Evolutionary conservation across 2,329 filamentous ascomycete species (phyloP).

Genomic region (Penicillium sp.): DNA sequence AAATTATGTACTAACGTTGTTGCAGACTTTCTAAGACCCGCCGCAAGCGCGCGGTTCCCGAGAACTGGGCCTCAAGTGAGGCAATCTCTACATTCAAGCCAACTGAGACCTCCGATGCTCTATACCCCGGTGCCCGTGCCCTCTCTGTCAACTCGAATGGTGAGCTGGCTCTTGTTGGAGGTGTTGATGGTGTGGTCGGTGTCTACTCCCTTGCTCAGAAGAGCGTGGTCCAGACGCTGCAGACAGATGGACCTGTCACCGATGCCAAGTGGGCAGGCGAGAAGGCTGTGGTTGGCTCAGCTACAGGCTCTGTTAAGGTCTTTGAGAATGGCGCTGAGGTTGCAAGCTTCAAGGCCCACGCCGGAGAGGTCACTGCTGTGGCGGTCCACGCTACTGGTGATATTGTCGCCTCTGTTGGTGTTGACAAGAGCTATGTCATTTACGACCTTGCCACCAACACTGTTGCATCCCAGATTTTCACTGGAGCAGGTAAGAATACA

Average conservation of each 20-base stretch:
- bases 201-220: constrained; percentile 78
- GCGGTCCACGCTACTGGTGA: constrained; percentile 80
- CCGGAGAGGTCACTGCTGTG: constrained; percentile 75
- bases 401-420: constrained; percentile 81
- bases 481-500: constrained; percentile 67
- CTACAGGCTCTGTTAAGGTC: constrained; percentile 76
- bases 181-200: constrained; percentile 71
- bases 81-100: constrained; percentile 64
- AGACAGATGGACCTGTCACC: constrained; percentile 67
- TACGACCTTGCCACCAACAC: constrained; percentile 74
- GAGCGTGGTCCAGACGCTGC: constrained; percentile 69
- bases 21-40: constrained; percentile 79
- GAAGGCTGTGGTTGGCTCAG: constrained; percentile 71
- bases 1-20: constrained; percentile 21
- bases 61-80: constrained; percentile 79
- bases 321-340: constrained; percentile 71
- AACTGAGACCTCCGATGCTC: constrained; percentile 54
- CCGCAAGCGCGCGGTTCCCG: constrained; percentile 83
- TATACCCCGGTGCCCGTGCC: constrained; percentile 60
- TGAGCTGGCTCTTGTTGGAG: constrained; percentile 71
- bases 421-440: constrained; percentile 88
- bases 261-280: constrained; percentile 60
- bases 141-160: constrained; percentile 62
- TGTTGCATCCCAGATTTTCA: constrained; percentile 75
- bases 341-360: constrained; percentile 75